A percentile compares a stretch with the other conserved stretches of the same genome.
phyloP scores from a whole-genome alignment of 2,329 filamentous ascomycete species.

The Davidsoniella neocaledoniae region DNA sequence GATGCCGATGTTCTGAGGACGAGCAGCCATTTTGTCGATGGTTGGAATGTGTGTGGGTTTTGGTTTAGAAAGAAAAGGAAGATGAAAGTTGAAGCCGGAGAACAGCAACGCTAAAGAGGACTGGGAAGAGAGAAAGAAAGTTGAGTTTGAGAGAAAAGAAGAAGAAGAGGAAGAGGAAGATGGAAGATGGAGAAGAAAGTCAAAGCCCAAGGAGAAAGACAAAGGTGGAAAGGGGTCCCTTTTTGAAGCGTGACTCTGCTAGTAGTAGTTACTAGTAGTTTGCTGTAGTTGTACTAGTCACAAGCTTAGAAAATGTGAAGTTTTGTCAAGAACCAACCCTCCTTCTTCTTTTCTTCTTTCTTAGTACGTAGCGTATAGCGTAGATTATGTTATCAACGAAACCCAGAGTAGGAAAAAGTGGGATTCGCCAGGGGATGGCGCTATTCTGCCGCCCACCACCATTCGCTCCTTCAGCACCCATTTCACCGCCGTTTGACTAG shows the following conservation, averaged over 20 bases:
- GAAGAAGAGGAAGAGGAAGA: conserved; percentile 1
- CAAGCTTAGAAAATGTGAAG: too few species aligned
- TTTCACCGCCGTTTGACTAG: too few species aligned
- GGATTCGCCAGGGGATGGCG: conserved; percentile 4
- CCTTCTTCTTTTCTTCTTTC: background rate
- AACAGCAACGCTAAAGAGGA: background rate
- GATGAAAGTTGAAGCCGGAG: background rate
- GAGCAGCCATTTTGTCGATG: conserved; percentile 43
- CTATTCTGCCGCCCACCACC: background rate
- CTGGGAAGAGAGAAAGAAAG: background rate
- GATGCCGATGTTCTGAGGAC: conserved; percentile 77
- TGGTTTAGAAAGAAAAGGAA: conserved; percentile 1
- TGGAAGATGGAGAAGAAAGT: conserved; percentile 2
- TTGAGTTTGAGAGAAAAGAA: conserved; percentile 5
- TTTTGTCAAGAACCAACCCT: background rate
- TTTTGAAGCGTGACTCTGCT: conserved; percentile 4
- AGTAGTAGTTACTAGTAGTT: background rate
- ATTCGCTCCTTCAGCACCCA: too few species aligned
- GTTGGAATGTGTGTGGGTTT: background rate
- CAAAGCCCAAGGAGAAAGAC: background rate
- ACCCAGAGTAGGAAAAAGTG: conserved; percentile 8
- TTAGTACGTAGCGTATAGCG: too few species aligned
- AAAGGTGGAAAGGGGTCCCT: conserved; percentile 9
- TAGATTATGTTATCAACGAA: conserved; percentile 1
- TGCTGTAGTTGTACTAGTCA: background rate